These are phyloP conservation scores for Raddia guianensis DNA, from an alignment of 176 grass and related monocot species.

Conservation along the genomic window DNA sequence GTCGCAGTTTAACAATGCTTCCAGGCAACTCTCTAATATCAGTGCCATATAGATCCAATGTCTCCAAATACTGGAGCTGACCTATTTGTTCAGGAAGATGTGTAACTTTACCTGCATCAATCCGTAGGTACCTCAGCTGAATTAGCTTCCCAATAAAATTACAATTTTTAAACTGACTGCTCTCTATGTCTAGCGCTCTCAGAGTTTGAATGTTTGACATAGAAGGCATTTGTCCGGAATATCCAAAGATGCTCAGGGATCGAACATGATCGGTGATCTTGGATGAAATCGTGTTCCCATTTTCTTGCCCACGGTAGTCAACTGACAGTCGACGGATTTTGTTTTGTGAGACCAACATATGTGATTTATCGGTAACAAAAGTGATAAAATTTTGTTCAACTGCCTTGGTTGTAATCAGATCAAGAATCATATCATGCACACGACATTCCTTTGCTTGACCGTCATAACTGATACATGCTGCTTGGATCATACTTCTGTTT, in stretches of 20 bases:
- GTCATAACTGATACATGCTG: too few relatives aligned
- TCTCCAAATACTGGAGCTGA: constrained; percentile 26
- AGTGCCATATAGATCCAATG: neutral
- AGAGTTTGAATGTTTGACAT: neutral
- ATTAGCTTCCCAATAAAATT: constrained; percentile 5
- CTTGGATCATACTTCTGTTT: constrained; percentile 39
- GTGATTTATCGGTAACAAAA: neutral
- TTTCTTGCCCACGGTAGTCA: constrained; percentile 4
- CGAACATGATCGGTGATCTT: constrained; percentile 24
- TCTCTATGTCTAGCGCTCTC: constrained; percentile 23
- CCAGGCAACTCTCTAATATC: too few relatives aligned
- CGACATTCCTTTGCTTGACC: too few relatives aligned
- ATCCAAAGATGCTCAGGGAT: constrained; percentile 21
- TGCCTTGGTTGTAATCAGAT: constrained; percentile 33
- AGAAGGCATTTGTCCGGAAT: constrained; percentile 5
- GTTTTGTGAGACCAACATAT: neutral
- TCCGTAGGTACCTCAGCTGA: constrained; percentile 23
- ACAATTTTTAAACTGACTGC: constrained; percentile 2
- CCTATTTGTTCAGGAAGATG: constrained; percentile 35
- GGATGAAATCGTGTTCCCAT: neutral
- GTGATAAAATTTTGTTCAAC: constrained; percentile 36
- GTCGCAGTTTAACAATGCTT: constrained; percentile 17
- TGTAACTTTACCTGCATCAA: constrained; percentile 10
- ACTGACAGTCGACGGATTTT: constrained; percentile 24
- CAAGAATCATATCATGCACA: constrained; percentile 38